Base-by-base conservation (phyloP, 495 filamentous ascomycete species). In the Hypoxylon intermedium region DNA sequence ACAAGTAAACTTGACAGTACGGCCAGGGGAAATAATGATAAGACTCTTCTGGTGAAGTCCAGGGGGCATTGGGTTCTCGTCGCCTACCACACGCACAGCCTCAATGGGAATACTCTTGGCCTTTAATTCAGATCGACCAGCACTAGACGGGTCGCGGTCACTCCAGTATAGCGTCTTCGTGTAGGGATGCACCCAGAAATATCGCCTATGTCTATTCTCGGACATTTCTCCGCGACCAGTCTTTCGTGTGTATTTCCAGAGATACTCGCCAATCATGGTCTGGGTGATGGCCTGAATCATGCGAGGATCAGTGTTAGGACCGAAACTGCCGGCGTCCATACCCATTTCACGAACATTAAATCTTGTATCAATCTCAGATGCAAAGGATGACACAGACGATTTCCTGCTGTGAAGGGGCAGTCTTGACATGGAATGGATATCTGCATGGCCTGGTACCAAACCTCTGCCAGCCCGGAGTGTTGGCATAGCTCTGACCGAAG, bases 261-360 rank as follows among this genome's bases (percentile, higher is more conserved):
- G 83, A 72, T 92, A 97, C 69, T 98, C 94, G 48, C 94, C 94
- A 68, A 98, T 98, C 94, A 98, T 98, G 9, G 94, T 98, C 74
- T 98, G 94, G 5, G 95, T 98, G 59, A 98, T 97, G 38, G 94
- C 94, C 78, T 98, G 93, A 54, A 98, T 98, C 92, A 98, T 98
- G 58, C 94, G 87, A 46, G 94, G 93, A 73, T 98, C 94, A 0
- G 92, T 96, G 30, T 80, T 82, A 26, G 82, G 72, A 2, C 83
- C 81, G 34, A 88, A 74, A 24, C 83, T 87, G 9, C 85, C 77
- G 11, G 85, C 74, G 50, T 87, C 80, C 13, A 82, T 77, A 38
- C 82, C 76, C 63, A 78, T 79, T 37, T 82, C 84, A 13, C 83
- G 79, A 49, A 89, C 89, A 64, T 92, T 91, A 79, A 98, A 97